Conservation (phyloP, 257 asterid genomes). For the Sherardia arvensis region DNA sequence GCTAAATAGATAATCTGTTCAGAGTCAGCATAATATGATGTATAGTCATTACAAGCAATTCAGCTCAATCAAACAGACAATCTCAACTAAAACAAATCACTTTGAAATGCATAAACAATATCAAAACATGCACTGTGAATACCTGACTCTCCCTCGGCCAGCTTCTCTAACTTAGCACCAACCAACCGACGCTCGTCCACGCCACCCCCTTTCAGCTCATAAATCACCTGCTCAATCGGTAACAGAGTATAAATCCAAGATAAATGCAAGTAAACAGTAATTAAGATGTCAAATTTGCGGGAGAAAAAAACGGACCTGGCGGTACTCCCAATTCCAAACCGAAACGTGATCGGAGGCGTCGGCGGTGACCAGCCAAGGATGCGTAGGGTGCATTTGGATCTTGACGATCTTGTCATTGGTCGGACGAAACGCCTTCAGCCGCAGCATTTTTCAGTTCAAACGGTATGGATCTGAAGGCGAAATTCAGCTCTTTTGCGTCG, state of each 20-base stretch:
- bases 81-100: not conserved
- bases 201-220: constrained; percentile 98
- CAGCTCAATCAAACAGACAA: not conserved
- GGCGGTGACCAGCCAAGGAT: constrained; percentile 96
- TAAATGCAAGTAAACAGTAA: not conserved
- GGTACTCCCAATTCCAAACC: constrained; percentile 99
- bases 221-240: constrained; percentile 48
- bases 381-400: constrained; percentile 97
- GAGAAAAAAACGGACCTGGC: constrained; percentile 54
- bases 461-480: constrained; percentile 15
- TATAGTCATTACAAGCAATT: not conserved
- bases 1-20: not conserved
- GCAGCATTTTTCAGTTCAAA: constrained; percentile 37
- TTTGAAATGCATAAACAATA: not conserved
- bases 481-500: not conserved
- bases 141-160: constrained; percentile 98
- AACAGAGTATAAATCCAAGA: not conserved
- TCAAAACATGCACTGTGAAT: not conserved
- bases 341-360: constrained; percentile 99
- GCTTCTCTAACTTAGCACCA: constrained; percentile 94
- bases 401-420: constrained; percentile 90
- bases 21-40: not conserved
- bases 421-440: constrained; percentile 89
- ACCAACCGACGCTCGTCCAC: constrained; percentile 97
- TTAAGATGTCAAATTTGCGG: not conserved